Evolutionary conservation across 2,329 filamentous ascomycete species (phyloP).

Genomic region (Diaporthe humulicola): DNA sequence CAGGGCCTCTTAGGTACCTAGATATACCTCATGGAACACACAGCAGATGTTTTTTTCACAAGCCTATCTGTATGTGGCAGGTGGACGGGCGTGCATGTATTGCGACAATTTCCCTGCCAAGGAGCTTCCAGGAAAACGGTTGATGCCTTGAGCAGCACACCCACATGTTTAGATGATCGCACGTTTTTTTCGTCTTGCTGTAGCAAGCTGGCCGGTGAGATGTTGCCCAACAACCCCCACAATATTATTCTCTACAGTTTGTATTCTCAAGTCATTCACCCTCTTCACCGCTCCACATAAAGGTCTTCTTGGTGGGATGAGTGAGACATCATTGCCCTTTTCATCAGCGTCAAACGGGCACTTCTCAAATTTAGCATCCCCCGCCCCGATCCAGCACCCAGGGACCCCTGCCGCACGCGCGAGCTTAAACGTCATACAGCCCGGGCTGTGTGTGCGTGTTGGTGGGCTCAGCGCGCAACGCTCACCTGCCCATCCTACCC

Average conservation of each 20-base stretch:
- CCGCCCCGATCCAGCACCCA: background rate
- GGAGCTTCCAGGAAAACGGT: constrained; percentile 6
- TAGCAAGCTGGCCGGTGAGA: background rate
- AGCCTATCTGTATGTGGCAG: background rate
- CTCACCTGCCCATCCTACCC: constrained; percentile 21
- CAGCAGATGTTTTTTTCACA: background rate
- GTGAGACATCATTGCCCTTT: background rate
- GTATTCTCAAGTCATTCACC: background rate
- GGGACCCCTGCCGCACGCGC: constrained; percentile 5
- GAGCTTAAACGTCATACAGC: constrained; percentile 26
- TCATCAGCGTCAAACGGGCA: background rate
- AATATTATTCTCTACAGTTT: too few relatives aligned
- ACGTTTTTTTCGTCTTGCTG: background rate
- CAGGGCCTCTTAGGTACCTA: background rate
- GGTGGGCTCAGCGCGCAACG: constrained; percentile 1
- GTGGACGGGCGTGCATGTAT: background rate
- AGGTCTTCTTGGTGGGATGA: background rate
- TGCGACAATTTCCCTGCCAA: background rate
- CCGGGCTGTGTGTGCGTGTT: constrained; percentile 15
- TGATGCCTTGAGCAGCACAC: constrained; percentile 6
- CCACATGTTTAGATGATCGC: background rate
- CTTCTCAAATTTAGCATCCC: constrained; percentile 14
- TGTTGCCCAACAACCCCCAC: background rate
- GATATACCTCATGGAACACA: constrained; percentile 8
- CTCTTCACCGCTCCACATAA: background rate